Evolutionary conservation across 768 basidiomycete species (phyloP).

Genomic region (Lactarius tabidus): DNA sequence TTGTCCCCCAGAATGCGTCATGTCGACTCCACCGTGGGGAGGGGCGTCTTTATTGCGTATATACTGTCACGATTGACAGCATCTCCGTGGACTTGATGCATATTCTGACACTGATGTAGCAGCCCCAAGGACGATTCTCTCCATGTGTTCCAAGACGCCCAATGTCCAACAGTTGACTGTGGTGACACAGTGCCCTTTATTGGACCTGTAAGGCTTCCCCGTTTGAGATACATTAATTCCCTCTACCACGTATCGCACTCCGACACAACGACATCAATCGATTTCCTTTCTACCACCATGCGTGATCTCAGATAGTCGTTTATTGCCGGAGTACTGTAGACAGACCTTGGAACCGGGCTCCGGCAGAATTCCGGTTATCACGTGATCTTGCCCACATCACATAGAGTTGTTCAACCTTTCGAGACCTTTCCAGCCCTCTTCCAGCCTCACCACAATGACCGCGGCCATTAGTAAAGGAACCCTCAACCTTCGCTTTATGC

Average conservation of each 20-base stretch:
- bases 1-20: neutral
- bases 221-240: neutral
- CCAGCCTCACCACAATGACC: slow-evolving; percentile 9
- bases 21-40: slow-evolving; percentile 1
- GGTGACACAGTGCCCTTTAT: slow-evolving; percentile 2
- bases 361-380: too few species aligned
- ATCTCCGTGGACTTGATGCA: slow-evolving; percentile 18
- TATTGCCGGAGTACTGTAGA: neutral
- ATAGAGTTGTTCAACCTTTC: neutral
- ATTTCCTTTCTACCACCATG: neutral
- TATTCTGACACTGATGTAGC: slow-evolving; percentile 4
- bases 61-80: slow-evolving; percentile 17
- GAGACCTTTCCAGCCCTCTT: neutral
- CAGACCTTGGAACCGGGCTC: neutral
- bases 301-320: neutral
- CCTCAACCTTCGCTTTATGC: slow-evolving; percentile 26
- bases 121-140: slow-evolving; percentile 10
- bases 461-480: slow-evolving; percentile 23
- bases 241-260: neutral
- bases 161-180: neutral
- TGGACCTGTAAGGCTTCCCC: neutral
- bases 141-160: neutral
- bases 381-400: neutral
- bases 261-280: neutral
- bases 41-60: neutral